phyloP scores from a whole-genome alignment of 306 rosid genomes.

The Senna tora region DNA sequence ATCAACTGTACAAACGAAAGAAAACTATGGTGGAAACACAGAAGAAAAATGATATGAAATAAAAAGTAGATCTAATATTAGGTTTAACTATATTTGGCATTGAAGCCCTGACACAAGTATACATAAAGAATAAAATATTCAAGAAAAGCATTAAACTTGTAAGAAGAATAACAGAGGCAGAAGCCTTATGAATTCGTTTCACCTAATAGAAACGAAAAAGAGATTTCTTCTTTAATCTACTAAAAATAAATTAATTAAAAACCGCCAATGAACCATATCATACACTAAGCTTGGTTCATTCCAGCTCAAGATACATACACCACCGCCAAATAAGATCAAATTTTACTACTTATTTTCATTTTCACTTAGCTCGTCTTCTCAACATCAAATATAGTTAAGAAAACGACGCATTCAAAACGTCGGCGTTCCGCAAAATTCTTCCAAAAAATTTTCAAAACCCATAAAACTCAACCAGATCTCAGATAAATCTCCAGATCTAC shows the following conservation, averaged over 20 bases:
- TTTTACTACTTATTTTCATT: not conserved
- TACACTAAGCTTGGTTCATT: not conserved
- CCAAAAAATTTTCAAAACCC: not conserved
- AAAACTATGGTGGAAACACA: no score
- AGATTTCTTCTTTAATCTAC: not conserved
- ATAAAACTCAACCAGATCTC: constrained; percentile 28
- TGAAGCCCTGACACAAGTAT: not conserved
- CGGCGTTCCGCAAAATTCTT: not conserved
- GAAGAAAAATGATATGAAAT: not conserved
- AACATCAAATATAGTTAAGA: not conserved
- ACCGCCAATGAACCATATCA: not conserved
- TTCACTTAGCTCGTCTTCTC: not conserved
- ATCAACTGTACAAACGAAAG: not conserved
- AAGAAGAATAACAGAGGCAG: not conserved
- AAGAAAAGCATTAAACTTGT: not conserved
- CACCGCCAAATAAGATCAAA: not conserved
- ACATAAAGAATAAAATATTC: not conserved
- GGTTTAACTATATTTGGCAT: not conserved
- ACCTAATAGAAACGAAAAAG: not conserved
- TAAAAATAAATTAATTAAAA: not conserved
- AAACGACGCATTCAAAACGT: not conserved
- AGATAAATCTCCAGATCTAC: constrained; percentile 19
- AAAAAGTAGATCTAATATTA: not conserved
- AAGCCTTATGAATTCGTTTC: not conserved
- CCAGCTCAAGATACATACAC: not conserved